Evolutionary conservation across 805 yeast species (phyloP).

Genomic region (Candida tammaniensis): DNA sequence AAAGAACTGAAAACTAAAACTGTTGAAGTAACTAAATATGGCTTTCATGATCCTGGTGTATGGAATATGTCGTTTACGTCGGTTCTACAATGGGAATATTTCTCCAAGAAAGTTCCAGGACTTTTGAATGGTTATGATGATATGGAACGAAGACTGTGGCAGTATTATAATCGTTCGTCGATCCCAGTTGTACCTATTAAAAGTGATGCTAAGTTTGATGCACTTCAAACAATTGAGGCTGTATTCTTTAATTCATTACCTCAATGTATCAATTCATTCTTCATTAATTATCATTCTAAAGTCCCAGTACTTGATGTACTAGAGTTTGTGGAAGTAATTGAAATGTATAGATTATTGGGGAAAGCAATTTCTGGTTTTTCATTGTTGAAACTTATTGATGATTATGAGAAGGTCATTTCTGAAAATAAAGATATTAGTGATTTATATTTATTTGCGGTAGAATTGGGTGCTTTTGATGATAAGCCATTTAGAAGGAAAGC

Average conservation of each 20-base stretch:
- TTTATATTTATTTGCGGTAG: slow-evolving; percentile 14
- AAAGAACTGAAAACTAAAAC: slow-evolving; percentile 9
- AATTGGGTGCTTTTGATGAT: slow-evolving; percentile 15
- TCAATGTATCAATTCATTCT: slow-evolving; percentile 23
- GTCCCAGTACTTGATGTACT: slow-evolving; percentile 30
- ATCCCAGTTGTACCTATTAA: neutral
- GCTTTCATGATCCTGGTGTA: slow-evolving; percentile 3
- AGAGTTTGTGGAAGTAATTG: slow-evolving; percentile 27
- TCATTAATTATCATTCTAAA: slow-evolving; percentile 31
- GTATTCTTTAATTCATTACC: slow-evolving; percentile 13
- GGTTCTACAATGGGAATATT: slow-evolving; percentile 27
- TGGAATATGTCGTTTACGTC: slow-evolving; percentile 37
- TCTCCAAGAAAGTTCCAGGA: slow-evolving; percentile 13
- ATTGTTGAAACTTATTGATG: slow-evolving; percentile 13
- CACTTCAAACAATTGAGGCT: slow-evolving; percentile 16
- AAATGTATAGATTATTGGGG: slow-evolving; percentile 21
- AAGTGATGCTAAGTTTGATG: slow-evolving; percentile 12
- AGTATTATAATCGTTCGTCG: slow-evolving; percentile 1
- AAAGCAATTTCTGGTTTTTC: slow-evolving; percentile 18
- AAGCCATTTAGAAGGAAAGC: slow-evolving; percentile 17
- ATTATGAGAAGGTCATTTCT: slow-evolving; percentile 14
- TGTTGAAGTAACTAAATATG: neutral
- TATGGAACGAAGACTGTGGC: slow-evolving; percentile 7
- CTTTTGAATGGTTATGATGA: slow-evolving; percentile 4
- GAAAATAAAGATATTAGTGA: slow-evolving; percentile 6